Evolutionary conservation across 768 basidiomycete species (phyloP).

Genomic region (Hypholoma fasciculare): DNA sequence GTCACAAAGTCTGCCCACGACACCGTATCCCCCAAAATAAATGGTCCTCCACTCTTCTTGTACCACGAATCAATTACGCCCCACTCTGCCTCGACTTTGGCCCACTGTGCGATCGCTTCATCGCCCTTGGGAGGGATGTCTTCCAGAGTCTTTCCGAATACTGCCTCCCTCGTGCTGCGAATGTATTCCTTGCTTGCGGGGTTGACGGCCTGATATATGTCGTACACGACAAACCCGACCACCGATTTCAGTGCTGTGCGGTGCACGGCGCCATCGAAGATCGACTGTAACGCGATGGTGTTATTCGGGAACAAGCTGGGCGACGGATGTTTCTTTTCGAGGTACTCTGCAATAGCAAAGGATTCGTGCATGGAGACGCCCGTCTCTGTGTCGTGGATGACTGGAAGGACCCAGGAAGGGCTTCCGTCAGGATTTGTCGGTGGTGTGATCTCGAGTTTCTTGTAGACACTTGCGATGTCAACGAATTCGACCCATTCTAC

Average conservation of each 20-base stretch:
- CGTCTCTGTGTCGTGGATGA: not conserved
- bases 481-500: not conserved
- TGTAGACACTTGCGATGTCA: not conserved
- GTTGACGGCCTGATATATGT: not conserved
- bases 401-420: not conserved
- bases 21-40: not conserved
- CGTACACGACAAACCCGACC: not conserved
- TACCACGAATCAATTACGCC: not conserved
- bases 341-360: conserved; percentile 10
- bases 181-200: not conserved
- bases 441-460: not conserved
- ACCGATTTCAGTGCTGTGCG: not conserved
- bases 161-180: not conserved
- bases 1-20: conserved; percentile 4
- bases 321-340: conserved; percentile 2
- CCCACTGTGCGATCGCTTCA: conserved; percentile 4
- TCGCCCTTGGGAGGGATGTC: conserved; percentile 4
- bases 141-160: not conserved
- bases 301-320: not conserved
- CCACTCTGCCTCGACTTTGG: conserved; percentile 22
- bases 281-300: not conserved
- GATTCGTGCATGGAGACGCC: not conserved
- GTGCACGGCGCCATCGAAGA: not conserved
- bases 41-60: conserved; percentile 15
- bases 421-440: not conserved